These are phyloP conservation scores for Brachypodium distachyon DNA, from an alignment of 202 grass and related monocot genomes.

Conservation along the genomic window DNA sequence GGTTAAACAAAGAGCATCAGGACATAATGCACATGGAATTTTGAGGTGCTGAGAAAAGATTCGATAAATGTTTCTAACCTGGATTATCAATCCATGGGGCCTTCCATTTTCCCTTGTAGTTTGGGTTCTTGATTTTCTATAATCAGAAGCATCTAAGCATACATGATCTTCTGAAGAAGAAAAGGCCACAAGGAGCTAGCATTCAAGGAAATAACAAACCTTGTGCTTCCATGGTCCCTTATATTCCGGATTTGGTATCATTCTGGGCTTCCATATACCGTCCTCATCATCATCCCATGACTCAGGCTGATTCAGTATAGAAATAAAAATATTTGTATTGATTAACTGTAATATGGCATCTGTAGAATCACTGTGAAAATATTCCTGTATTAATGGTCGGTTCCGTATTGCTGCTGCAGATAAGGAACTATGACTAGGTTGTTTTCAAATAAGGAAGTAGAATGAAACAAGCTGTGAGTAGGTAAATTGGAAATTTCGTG, in stretches of 20 bases:
- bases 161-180: constrained; percentile 8
- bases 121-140: constrained; percentile 99
- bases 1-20: not conserved
- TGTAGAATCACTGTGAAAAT: not conserved
- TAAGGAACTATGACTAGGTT: not conserved
- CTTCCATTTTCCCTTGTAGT: constrained; percentile 99
- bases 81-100: constrained; percentile 98
- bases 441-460: not conserved
- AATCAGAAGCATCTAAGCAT: constrained; percentile 18
- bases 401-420: not conserved
- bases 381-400: not conserved
- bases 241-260: constrained; percentile 88
- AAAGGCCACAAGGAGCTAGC: not conserved
- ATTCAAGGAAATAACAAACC: constrained; percentile 42
- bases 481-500: not conserved
- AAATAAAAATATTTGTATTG: constrained; percentile 12
- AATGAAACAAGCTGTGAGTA: not conserved
- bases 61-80: constrained; percentile 42
- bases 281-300: constrained; percentile 94
- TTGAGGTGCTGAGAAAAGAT: not conserved
- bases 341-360: not conserved
- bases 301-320: constrained; percentile 78
- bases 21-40: not conserved
- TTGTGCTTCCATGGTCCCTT: constrained; percentile 92
- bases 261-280: constrained; percentile 83